Base-by-base conservation (phyloP, 345 rosid genomes). In the Boechera divaricarpa region DNA sequence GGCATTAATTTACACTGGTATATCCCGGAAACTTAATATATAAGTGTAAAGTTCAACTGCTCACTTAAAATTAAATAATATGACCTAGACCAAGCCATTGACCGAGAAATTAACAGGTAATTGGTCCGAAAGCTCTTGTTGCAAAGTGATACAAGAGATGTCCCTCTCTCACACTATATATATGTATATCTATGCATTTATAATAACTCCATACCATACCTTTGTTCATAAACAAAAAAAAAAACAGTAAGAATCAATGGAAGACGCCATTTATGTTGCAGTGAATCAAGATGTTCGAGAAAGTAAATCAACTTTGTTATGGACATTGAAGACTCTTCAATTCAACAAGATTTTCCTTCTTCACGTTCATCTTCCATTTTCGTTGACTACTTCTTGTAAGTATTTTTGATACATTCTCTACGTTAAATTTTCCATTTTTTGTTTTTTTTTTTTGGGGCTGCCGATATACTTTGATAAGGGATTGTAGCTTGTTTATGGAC, bases 211-310 rank as follows among this genome's bases (percentile, higher is more conserved):
- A 24, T 33, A 66, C 49, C 12, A 21, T 65, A 13, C 42, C 44
- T 10, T 32, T 13, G 6, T 24, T 49, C 60, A 42, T 15, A 5
- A 11, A 9, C 10, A 9, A 33, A 58, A 12, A 36, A 36, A 38
- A 38, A 5, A 35, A 7, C 6, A 73, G 35, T 11, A 32, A 63
- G 63, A 51, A 32, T 13, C 78, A 29, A 79, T 82, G 80, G 82
- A 79, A 24, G 62, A 85, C 10, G 72, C 78, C 13, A 61, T 89
- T 5, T 89, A 83, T 62, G 86, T 87, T 66, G 92, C 92, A n/a
- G 89, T 90, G 55, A 89, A 82, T 52, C 81, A 71, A 61, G 79
- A 77, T 41, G 74, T 84, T 39, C 74, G 63, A 75, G 84, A 84
- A 67, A 85, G 84, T 72, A 77, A 78, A 78, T 44, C 6, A 77